Conservation (phyloP, 768 basidiomycete genomes). For the Termitomyces bulborhizus region DNA sequence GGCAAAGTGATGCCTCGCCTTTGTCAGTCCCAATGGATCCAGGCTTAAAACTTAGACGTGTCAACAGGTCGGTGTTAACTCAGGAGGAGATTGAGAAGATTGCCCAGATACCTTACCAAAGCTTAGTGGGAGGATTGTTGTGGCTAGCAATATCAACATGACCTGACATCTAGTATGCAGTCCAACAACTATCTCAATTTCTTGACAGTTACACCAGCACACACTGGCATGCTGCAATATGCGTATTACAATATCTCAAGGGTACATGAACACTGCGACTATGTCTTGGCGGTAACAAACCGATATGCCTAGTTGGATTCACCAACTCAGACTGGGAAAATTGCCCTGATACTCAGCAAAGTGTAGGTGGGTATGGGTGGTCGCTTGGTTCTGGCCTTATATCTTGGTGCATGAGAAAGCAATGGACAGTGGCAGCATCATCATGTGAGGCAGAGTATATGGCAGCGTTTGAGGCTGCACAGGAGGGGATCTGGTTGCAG, state of each 20-base stretch:
- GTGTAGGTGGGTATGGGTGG: neutral
- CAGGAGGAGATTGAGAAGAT: neutral
- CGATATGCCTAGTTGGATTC: neutral
- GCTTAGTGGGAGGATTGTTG: neutral
- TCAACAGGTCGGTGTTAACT: neutral
- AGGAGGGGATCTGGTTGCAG: neutral
- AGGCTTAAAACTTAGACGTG: neutral
- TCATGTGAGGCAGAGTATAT: neutral
- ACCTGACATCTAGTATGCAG: neutral
- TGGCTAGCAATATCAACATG: neutral
- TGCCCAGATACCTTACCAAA: neutral
- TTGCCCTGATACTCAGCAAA: neutral
- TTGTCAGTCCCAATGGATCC: neutral
- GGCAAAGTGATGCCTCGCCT: neutral
- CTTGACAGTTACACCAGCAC: neutral
- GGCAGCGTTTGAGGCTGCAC: neutral
- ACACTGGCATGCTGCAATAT: neutral
- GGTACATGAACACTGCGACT: neutral
- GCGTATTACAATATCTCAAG: no score
- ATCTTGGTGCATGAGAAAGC: neutral
- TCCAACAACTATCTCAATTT: neutral
- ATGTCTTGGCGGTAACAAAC: no score
- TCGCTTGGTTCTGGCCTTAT: neutral
- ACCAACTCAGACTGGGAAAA: no score
- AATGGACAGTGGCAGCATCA: neutral